Evolutionary conservation across 1,139 yeast species (phyloP), one percentile per base, ranked within the genome.

Genomic region (Candida sanyaensis): DNA sequence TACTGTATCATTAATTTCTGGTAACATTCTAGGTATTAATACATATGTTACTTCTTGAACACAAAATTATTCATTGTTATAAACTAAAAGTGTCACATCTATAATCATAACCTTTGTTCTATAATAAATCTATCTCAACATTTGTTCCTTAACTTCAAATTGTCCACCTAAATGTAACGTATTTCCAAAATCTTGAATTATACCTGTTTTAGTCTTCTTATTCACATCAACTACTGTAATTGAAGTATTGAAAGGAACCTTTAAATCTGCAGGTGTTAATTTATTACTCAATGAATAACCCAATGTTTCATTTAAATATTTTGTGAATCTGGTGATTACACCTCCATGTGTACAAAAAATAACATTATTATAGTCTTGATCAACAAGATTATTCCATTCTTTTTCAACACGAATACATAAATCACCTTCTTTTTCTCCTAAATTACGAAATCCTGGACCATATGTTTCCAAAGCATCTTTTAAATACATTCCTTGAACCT

Each of bases 271-370:
- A 6, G 60, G 65, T 1, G 65, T 59, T 47, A 80, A 66, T 1
- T 66, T 69, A 0, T 64, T 58, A 7, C 62, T 64, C 46, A 83
- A 64, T n/a, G 54, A 52, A 55, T 69, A 81, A 5, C 66, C 62
- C 42, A 63, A 57, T 27, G 70, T 73, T 2, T 59, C 56, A 49
- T 78, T 69, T 36, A 80, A 63, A 51, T 78, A 72, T 46, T 80
- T 77, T 44, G 80, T 60, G 41, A 86, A 76, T 42, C 83, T 78
- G 45, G 89, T 78, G 31, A 91, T 83, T 1, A 89, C 89, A 6
- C 97, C 96, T 17, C 97, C 97, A 61, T 91, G 97, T 10, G 93
- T 83, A 48, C 93, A 84, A 26, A 90, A 53, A 27, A 84, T 71
- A 1, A 87, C 76, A 51, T 86, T 86, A 41, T 66, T 62, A 51